Base-by-base conservation (phyloP, 495 filamentous ascomycete species). In the Astrocystis sublimbata region DNA sequence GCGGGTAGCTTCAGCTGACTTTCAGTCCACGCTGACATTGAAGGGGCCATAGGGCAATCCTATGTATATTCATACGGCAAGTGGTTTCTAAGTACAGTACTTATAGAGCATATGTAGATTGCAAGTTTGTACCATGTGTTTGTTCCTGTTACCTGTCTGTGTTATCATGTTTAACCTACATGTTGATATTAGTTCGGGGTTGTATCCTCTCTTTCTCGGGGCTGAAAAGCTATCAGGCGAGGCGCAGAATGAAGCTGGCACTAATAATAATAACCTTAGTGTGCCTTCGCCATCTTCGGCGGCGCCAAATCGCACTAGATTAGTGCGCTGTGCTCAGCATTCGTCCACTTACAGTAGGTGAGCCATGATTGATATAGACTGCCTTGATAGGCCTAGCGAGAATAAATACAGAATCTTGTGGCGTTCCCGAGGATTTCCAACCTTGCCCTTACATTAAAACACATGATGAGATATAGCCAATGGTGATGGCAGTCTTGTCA, bases 381-480 rank as follows among this genome's bases (percentile, higher is more conserved):
- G 46, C 46, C 46, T 49, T 9, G 46, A 49, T 30, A 30, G 24
- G 46, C n/a, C 46, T 49, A 49, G 46, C 24, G 46, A 49, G 43
- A 4, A 21, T 4, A 46, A 6, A 17, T 21, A 46, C 42, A 21
- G 17, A 17, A 12, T 21, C n/a, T n/a, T n/a, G n/a, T 24, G 26
- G 42, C 19, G 26, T 8, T 21, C 17, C 6, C 42, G 10, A 5
- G 17, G 13, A 36, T 36, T 6, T 6, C 33, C 6, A 36, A 36
- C 19, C 19, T 24, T 46, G 10, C 4, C n/a, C n/a, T n/a, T n/a
- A n/a, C n/a, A n/a, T n/a, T 17, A 5, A 21, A 46, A 21, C 42
- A 24, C 21, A 46, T 21, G 21, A 23, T 7, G 42, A 46, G 15
- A 15, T 24, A 5, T 24, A 21, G 21, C 42, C 42, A 46, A 46